A percentile compares a stretch with the other conserved stretches of the same genome.
phyloP scores from a whole-genome alignment of 1,284 basidiomycete species.

The Leccinum holopus region DNA sequence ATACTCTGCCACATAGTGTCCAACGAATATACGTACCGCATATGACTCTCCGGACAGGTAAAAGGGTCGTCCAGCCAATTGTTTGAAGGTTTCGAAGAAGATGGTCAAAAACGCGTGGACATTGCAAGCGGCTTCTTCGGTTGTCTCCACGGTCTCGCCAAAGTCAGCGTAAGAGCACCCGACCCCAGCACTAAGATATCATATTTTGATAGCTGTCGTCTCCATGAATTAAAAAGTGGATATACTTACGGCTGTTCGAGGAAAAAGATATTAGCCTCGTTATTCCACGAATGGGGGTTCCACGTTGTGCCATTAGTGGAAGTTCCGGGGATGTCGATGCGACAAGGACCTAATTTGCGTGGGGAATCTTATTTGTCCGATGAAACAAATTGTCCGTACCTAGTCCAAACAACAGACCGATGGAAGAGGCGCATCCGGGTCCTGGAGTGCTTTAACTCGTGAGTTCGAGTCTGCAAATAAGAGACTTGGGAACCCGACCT shows the following conservation, averaged over 20 bases:
- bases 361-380: constrained; percentile 9
- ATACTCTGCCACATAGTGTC: neutral
- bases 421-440: constrained; percentile 62
- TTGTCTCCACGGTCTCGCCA: constrained; percentile 55
- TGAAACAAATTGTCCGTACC: constrained; percentile 37
- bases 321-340: constrained; percentile 48
- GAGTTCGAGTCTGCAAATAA: constrained; percentile 14
- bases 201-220: constrained; percentile 2
- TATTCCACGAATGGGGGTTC: constrained; percentile 71
- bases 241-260: constrained; percentile 65
- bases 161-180: constrained; percentile 52
- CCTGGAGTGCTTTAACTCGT: constrained; percentile 35
- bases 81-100: constrained; percentile 74
- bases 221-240: constrained; percentile 31
- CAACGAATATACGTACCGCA: constrained; percentile 40
- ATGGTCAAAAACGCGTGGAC: constrained; percentile 70
- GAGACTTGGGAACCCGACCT: constrained; percentile 37
- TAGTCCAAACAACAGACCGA: constrained; percentile 68
- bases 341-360: constrained; percentile 49
- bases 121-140: constrained; percentile 72
- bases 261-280: constrained; percentile 69
- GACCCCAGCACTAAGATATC: constrained; percentile 40
- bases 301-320: constrained; percentile 53
- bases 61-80: constrained; percentile 54
- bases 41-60: constrained; percentile 59